A percentile compares a stretch with the other conserved stretches of the same genome.
phyloP scores from a whole-genome alignment of 441 rosid species.

The Populus trichocarpa region DNA sequence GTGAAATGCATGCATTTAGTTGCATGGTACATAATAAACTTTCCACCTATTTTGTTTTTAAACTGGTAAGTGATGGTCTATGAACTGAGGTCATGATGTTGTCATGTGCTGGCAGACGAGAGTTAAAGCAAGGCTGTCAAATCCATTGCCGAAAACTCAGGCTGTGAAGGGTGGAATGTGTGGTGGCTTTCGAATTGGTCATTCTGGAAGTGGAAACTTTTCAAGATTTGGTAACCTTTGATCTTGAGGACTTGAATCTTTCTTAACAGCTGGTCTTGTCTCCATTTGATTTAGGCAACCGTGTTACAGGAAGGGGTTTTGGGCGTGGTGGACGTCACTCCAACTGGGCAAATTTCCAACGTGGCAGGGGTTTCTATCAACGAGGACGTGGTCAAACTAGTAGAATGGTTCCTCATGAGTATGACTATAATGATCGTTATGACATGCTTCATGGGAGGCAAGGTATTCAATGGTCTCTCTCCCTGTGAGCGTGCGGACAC shows the following conservation, averaged over 20 bases:
- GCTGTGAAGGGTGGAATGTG: constrained; percentile 68
- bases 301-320: constrained; percentile 43
- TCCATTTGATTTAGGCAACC: constrained; percentile 7
- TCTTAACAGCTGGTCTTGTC: constrained; percentile 1
- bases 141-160: constrained; percentile 70
- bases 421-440: constrained; percentile 30
- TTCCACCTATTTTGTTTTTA: not conserved
- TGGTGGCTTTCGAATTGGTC: constrained; percentile 60
- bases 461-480: constrained; percentile 31
- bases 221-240: constrained; percentile 46
- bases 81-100: constrained; percentile 12
- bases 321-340: constrained; percentile 38
- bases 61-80: not conserved
- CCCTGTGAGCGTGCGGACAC: not conserved
- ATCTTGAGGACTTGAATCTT: constrained; percentile 10
- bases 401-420: constrained; percentile 37
- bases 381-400: constrained; percentile 35
- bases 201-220: constrained; percentile 30
- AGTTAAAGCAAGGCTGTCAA: constrained; percentile 64
- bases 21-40: not conserved
- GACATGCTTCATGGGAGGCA: constrained; percentile 38
- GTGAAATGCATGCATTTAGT: not conserved
- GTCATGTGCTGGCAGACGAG: constrained; percentile 33
- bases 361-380: constrained; percentile 34
- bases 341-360: constrained; percentile 37